Conservation (phyloP, 768 basidiomycete genomes). For the Pisolithus orientalis region DNA sequence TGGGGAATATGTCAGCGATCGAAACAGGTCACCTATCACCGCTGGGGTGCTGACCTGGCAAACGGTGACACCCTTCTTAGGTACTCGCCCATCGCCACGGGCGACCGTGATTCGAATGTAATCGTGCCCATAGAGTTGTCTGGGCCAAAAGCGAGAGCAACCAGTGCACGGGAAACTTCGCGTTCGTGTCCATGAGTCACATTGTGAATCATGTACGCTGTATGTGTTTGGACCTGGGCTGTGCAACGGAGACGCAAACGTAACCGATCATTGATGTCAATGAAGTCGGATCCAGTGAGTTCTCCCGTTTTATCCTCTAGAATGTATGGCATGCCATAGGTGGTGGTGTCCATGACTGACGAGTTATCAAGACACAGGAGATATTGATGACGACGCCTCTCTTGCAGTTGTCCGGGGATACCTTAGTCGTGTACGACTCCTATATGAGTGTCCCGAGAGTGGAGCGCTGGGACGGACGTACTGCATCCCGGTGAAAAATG, state of each 20-base stretch:
- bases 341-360: slow-evolving; percentile 24
- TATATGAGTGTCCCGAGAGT: background rate
- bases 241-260: slow-evolving; percentile 45
- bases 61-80: slow-evolving; percentile 34
- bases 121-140: slow-evolving; percentile 48
- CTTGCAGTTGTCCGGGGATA: background rate
- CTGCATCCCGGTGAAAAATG: background rate
- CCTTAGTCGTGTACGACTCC: background rate
- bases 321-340: slow-evolving; percentile 53
- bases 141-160: slow-evolving; percentile 47
- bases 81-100: slow-evolving; percentile 47
- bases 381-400: background rate
- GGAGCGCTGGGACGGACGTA: background rate
- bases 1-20: slow-evolving; percentile 15
- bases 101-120: slow-evolving; percentile 31
- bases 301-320: slow-evolving; percentile 59
- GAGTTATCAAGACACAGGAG: background rate
- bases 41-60: slow-evolving; percentile 35
- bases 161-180: slow-evolving; percentile 32
- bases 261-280: slow-evolving; percentile 60
- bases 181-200: slow-evolving; percentile 20
- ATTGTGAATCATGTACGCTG: slow-evolving; percentile 51
- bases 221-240: slow-evolving; percentile 33
- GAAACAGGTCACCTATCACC: background rate
- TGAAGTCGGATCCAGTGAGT: slow-evolving; percentile 49